phyloP scores from a whole-genome alignment of 2,329 filamentous ascomycete species.

The Capronia coronata region DNA sequence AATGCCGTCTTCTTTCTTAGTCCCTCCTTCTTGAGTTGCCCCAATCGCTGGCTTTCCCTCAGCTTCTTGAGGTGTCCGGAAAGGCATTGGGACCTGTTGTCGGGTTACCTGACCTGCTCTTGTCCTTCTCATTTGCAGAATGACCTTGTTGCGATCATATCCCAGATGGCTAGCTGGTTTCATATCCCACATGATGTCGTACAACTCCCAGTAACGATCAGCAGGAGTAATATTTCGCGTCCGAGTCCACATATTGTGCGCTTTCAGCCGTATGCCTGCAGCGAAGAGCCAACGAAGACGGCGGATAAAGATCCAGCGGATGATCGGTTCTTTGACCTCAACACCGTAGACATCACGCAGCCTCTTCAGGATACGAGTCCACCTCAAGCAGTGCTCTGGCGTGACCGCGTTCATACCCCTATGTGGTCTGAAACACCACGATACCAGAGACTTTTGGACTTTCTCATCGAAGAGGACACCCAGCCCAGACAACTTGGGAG shows the following conservation, averaged over 20 bases:
- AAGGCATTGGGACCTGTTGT: background rate
- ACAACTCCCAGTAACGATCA: conserved; percentile 15
- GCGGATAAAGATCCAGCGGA: conserved; percentile 16
- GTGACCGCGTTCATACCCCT: conserved; percentile 10
- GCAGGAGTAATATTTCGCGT: conserved; percentile 4
- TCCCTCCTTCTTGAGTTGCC: background rate
- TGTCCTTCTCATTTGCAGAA: background rate
- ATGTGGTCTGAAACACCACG: conserved; percentile 43
- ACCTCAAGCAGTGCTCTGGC: conserved; percentile 19
- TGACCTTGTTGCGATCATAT: background rate
- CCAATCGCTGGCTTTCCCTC: too few species aligned
- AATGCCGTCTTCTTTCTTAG: conserved; percentile 6
- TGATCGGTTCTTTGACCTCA: conserved; percentile 11
- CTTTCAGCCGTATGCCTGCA: conserved; percentile 1
- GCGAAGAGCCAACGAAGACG: conserved; percentile 16
- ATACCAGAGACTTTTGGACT: conserved; percentile 44
- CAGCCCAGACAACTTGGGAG: conserved; percentile 26
- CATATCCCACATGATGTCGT: conserved; percentile 22
- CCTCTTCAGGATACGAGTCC: conserved; percentile 20
- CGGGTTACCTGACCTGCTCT: background rate
- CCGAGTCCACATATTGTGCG: conserved; percentile 5
- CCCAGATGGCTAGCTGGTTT: conserved; percentile 10
- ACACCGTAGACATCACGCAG: conserved; percentile 19
- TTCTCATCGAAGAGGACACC: conserved; percentile 38
- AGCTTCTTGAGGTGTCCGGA: background rate